phyloP scores from a whole-genome alignment of 2,329 filamentous ascomycete genomes.

The Colletotrichum eleusines region DNA sequence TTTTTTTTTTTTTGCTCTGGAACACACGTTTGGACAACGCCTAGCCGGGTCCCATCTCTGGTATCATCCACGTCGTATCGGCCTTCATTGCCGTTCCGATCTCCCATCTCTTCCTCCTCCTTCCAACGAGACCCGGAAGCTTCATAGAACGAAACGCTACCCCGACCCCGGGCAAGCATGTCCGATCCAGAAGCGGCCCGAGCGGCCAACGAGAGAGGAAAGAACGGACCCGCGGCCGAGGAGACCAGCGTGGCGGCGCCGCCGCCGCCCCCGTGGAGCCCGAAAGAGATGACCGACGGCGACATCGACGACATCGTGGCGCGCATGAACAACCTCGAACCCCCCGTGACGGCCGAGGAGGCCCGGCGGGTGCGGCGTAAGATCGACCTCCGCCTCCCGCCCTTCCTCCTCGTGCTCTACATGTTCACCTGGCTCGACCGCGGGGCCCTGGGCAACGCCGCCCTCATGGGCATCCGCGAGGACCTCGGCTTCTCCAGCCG shows the following conservation, averaged over 20 bases:
- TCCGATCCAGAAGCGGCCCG: not conserved
- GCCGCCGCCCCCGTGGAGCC: not conserved
- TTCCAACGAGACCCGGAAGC: not conserved
- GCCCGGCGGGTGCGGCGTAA: constrained; percentile 42
- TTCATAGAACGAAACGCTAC: no score
- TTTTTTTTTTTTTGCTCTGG: no score
- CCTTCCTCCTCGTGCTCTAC: constrained; percentile 35
- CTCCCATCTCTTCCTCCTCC: no score
- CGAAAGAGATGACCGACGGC: not conserved
- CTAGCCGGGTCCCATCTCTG: not conserved
- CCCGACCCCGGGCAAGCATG: not conserved
- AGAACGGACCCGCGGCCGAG: not conserved
- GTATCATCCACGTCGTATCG: not conserved
- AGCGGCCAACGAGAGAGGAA: no score
- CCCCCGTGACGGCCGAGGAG: constrained; percentile 32
- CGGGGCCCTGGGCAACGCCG: constrained; percentile 42
- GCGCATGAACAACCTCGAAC: constrained; percentile 42
- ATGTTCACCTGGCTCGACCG: constrained; percentile 41
- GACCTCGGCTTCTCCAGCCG: constrained; percentile 43
- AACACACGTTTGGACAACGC: not conserved
- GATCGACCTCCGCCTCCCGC: constrained; percentile 40
- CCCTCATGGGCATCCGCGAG: constrained; percentile 43
- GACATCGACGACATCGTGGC: constrained; percentile 31
- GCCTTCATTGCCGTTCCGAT: no score
- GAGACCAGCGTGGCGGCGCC: not conserved